These are phyloP conservation scores for Elaeis guineensis DNA, from an alignment of 176 grass and related monocot genomes.

Conservation along the genomic window DNA sequence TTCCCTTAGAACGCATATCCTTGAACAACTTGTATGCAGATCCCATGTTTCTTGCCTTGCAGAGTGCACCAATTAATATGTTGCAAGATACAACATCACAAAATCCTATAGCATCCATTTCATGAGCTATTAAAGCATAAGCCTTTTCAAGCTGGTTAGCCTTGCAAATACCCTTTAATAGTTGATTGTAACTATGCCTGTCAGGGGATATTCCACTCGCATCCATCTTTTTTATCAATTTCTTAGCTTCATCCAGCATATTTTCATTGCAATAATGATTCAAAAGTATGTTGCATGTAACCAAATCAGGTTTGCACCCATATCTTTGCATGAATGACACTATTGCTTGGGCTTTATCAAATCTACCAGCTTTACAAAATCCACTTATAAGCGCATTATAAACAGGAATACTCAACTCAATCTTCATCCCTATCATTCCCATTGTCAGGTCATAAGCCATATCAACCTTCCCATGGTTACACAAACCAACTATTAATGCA, in stretches of 20 bases:
- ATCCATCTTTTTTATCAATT: constrained; percentile 33
- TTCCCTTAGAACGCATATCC: constrained; percentile 66
- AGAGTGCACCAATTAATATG: constrained; percentile 70
- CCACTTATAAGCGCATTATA: constrained; percentile 71
- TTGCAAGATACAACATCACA: constrained; percentile 69
- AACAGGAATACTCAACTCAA: constrained; percentile 41
- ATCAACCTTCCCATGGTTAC: constrained; percentile 40
- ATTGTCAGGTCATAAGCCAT: constrained; percentile 51
- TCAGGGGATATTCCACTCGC: constrained; percentile 57
- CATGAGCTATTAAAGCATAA: constrained; percentile 47
- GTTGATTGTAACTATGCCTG: constrained; percentile 50
- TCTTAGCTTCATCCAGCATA: constrained; percentile 41
- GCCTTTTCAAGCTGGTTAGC: constrained; percentile 52
- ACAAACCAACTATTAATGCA: constrained; percentile 52
- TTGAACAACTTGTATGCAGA: constrained; percentile 54
- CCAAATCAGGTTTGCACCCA: constrained; percentile 37
- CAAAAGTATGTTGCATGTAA: constrained; percentile 45
- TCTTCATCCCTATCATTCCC: constrained; percentile 50
- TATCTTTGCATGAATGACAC: constrained; percentile 52
- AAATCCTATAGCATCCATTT: constrained; percentile 61
- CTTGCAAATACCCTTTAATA: constrained; percentile 73
- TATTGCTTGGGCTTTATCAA: constrained; percentile 44
- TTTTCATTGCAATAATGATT: constrained; percentile 39
- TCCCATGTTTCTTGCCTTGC: constrained; percentile 45
- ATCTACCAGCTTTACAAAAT: constrained; percentile 42